These are phyloP conservation scores for Daldinia grandis DNA, from an alignment of 495 filamentous ascomycete genomes.

Conservation along the genomic window DNA sequence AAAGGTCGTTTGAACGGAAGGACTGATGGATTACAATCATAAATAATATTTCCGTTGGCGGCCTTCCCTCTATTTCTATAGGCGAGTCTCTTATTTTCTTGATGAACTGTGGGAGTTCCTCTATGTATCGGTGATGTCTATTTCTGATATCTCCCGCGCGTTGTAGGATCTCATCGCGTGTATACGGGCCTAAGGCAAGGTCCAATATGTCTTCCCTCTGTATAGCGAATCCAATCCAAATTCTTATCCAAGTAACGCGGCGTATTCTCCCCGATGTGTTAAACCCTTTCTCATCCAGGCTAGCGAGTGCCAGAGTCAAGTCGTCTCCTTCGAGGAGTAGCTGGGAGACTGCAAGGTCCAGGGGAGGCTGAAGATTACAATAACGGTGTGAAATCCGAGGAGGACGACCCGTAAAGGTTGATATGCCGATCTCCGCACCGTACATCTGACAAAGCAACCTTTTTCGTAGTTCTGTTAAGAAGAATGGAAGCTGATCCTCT, in stretches of 20 bases:
- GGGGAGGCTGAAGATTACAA: constrained; percentile 41
- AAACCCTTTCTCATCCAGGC: constrained; percentile 43
- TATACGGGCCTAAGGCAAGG: constrained; percentile 42
- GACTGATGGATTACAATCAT: constrained; percentile 48
- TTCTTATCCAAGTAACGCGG: constrained; percentile 42
- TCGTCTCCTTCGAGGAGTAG: constrained; percentile 37
- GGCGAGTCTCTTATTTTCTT: constrained; percentile 45
- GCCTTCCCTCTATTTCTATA: constrained; percentile 35
- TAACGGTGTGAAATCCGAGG: constrained; percentile 45
- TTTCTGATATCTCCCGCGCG: constrained; percentile 48
- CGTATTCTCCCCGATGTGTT: constrained; percentile 38
- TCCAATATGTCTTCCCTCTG: constrained; percentile 46
- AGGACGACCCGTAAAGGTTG: constrained; percentile 43
- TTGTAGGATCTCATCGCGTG: constrained; percentile 44
- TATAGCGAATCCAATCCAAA: constrained; percentile 39
- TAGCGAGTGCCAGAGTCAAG: constrained; percentile 34
- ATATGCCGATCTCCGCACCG: constrained; percentile 39
- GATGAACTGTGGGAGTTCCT: constrained; percentile 50
- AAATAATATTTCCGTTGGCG: constrained; percentile 46
- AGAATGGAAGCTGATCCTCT: constrained; percentile 41
- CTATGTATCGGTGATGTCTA: constrained; percentile 49
- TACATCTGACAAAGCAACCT: constrained; percentile 37
- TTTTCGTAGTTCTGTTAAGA: constrained; percentile 40
- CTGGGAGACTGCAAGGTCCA: constrained; percentile 40
- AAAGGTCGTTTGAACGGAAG: constrained; percentile 56